Percentiles rank a stretch among this genome's conserved stretches.
Conservation (phyloP, 306 rosid species). For the Aeschynomene evenia region DNA sequence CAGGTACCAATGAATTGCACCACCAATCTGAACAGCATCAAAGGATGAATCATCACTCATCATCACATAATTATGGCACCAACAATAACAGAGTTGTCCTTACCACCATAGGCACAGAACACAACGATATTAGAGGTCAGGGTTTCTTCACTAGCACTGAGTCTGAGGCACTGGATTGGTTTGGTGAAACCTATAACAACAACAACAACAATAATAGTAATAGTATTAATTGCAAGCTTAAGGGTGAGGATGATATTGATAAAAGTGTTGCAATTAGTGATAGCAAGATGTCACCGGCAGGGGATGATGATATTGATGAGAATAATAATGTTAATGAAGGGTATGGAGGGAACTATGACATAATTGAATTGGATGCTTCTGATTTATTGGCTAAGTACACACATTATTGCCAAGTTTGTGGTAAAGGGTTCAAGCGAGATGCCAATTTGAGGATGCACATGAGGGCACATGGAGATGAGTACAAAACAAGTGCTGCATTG, state of each 20-base stretch:
- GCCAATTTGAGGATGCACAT: conserved; percentile 96
- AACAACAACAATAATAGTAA: neutral
- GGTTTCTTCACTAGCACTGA: conserved; percentile 36
- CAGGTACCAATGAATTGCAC: conserved; percentile 39
- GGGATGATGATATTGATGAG: conserved; percentile 5
- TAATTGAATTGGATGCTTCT: conserved; percentile 62
- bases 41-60: conserved; percentile 24
- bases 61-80: conserved; percentile 2
- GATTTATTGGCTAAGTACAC: conserved; percentile 92
- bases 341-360: conserved; percentile 27
- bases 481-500: conserved; percentile 72
- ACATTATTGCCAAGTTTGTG: conserved; percentile 87
- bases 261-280: conserved; percentile 29
- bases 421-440: conserved; percentile 89
- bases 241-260: conserved; percentile 38
- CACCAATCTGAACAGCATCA: conserved; percentile 13
- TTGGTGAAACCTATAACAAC: conserved; percentile 40
- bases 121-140: conserved; percentile 17
- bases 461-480: conserved; percentile 97
- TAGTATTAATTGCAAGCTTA: neutral
- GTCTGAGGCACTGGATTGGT: conserved; percentile 48
- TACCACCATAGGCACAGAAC: conserved; percentile 8
- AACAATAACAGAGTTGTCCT: neutral
- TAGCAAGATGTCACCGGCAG: conserved; percentile 12
- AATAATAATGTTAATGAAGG: conserved; percentile 13